Evolutionary conservation across 108 stramenopile species (phyloP).

Genomic region (Craspedostauros australis): DNA sequence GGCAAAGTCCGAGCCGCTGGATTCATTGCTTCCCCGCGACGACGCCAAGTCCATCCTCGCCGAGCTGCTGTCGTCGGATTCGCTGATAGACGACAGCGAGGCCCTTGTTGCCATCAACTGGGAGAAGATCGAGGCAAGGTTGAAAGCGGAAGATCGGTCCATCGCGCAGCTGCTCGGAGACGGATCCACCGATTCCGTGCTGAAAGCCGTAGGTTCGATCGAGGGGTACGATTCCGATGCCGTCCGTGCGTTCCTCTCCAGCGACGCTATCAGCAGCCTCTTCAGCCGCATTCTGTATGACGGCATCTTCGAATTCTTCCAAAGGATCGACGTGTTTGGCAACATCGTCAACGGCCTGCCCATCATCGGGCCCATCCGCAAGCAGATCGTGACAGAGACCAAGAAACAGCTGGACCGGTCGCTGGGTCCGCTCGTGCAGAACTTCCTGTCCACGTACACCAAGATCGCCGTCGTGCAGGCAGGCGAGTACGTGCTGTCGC

Average conservation of each 20-base stretch:
- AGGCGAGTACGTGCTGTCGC: conserved; percentile 49
- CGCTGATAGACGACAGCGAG: conserved; percentile 36
- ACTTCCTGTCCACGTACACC: conserved; percentile 53
- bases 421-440: conserved; percentile 44
- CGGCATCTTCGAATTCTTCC: conserved; percentile 60
- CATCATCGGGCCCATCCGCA: conserved; percentile 59
- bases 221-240: conserved; percentile 46
- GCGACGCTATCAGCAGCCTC: conserved; percentile 55
- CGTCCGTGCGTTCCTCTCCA: conserved; percentile 47
- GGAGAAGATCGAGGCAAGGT: conserved; percentile 31
- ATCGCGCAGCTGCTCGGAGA: conserved; percentile 34
- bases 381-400: conserved; percentile 54
- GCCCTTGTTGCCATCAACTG: conserved; percentile 38
- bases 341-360: conserved; percentile 50
- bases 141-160: conserved; percentile 38
- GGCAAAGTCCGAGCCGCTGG: conserved; percentile 20
- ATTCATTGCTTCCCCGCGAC: conserved; percentile 34
- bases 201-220: conserved; percentile 20
- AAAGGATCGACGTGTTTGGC: conserved; percentile 58
- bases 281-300: conserved; percentile 55
- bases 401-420: conserved; percentile 52
- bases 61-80: conserved; percentile 36
- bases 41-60: conserved; percentile 37
- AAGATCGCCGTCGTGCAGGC: conserved; percentile 47
- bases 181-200: conserved; percentile 42